Percentiles rank a stretch among this genome's conserved stretches.
Conservation (phyloP, 345 rosid species). For the Pistacia vera region DNA sequence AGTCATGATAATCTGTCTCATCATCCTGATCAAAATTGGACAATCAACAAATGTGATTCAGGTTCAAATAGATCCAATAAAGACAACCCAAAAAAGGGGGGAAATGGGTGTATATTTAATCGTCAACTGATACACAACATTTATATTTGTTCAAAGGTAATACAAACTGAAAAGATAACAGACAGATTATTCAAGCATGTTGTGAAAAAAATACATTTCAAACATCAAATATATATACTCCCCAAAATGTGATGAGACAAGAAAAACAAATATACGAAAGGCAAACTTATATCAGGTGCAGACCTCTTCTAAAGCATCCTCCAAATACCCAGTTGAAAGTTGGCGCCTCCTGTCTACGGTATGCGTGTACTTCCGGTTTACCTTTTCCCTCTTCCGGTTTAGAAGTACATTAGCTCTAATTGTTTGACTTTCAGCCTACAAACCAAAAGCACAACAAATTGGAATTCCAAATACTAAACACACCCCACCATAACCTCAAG, state of each 20-base stretch:
- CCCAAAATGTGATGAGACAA: conserved; percentile 4
- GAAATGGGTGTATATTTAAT: too few species aligned
- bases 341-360: conserved; percentile 68
- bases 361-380: conserved; percentile 79
- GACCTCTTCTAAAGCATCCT: conserved; percentile 97
- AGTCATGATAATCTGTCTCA: conserved; percentile 76
- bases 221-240: not conserved
- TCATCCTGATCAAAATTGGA: conserved; percentile 63
- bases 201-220: conserved; percentile 5
- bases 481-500: conserved; percentile 11
- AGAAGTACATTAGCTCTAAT: conserved; percentile 88
- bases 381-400: conserved; percentile 88
- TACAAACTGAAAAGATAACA: conserved; percentile 1
- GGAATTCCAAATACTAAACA: not conserved
- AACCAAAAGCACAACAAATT: conserved; percentile 22
- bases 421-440: conserved; percentile 88
- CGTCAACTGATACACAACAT: too few species aligned
- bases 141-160: not conserved
- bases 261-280: conserved; percentile 6
- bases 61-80: not conserved
- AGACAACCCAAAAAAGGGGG: not conserved
- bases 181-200: not conserved
- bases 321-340: conserved; percentile 93
- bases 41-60: conserved; percentile 12
- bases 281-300: conserved; percentile 18